Percentiles rank a stretch among this genome's conserved stretches.
These are phyloP conservation scores for Phytophthora megakarya DNA, from an alignment of 352 stramenopile species.

Conservation along the genomic window DNA sequence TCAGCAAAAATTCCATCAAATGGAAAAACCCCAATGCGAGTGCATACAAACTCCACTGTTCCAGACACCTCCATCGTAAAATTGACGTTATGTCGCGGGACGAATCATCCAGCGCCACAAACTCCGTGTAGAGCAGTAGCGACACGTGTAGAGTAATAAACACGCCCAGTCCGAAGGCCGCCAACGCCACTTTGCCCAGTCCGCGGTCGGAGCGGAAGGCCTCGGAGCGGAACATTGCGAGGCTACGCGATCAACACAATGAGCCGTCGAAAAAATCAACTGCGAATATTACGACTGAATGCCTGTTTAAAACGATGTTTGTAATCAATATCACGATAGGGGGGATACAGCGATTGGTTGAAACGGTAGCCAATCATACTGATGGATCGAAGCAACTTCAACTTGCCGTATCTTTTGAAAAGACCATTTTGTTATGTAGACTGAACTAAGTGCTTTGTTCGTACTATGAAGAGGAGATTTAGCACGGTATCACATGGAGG, in stretches of 20 bases:
- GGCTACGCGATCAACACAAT: constrained; percentile 3
- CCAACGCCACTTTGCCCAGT: constrained; percentile 77
- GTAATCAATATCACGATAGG: background rate
- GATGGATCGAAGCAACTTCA: background rate
- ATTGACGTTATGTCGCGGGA: constrained; percentile 13
- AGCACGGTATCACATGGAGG: constrained; percentile 6
- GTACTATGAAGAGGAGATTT: background rate
- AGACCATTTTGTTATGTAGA: too few relatives aligned
- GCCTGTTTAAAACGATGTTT: background rate
- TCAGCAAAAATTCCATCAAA: constrained; percentile 84
- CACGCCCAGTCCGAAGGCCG: constrained; percentile 74
- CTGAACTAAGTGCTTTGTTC: background rate
- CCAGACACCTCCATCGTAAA: constrained; percentile 53
- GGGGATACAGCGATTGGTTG: background rate
- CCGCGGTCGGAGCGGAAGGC: constrained; percentile 82
- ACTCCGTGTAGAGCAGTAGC: constrained; percentile 44
- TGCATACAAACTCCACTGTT: constrained; percentile 78
- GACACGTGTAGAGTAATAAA: constrained; percentile 72
- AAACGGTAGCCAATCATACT: background rate
- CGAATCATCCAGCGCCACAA: constrained; percentile 25
- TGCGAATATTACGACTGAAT: background rate
- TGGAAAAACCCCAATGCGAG: constrained; percentile 85
- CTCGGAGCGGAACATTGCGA: constrained; percentile 65
- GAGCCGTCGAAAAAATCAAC: constrained; percentile 1
- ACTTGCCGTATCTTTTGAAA: constrained; percentile 4